phyloP scores from a whole-genome alignment of 148 eudicot genomes.

The Silene latifolia region DNA sequence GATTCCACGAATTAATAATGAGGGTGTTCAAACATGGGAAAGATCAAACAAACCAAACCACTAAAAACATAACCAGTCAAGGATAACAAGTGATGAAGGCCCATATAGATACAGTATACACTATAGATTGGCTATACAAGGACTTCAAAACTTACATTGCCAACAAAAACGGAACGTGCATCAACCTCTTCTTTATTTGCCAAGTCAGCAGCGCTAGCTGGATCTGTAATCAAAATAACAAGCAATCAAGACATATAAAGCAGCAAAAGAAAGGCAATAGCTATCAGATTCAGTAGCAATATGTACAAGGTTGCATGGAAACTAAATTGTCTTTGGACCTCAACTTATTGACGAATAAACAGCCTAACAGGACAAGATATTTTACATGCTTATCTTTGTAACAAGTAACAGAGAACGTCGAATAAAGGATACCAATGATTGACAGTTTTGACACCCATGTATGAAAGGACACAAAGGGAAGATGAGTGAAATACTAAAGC shows the following conservation, averaged over 20 bases:
- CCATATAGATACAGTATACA: background rate
- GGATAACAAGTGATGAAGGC: background rate
- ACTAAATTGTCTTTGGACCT: background rate
- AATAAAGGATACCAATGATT: too few relatives aligned
- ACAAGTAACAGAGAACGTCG: too few relatives aligned
- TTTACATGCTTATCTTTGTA: too few relatives aligned
- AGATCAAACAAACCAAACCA: background rate
- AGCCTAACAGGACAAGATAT: too few relatives aligned
- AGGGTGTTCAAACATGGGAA: background rate
- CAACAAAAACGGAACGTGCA: constrained; percentile 79
- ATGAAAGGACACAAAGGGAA: too few relatives aligned
- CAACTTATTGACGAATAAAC: background rate
- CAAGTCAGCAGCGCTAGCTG: constrained; percentile 63
- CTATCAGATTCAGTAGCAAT: background rate
- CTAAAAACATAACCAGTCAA: background rate
- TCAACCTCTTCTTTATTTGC: constrained; percentile 87
- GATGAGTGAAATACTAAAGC: too few relatives aligned
- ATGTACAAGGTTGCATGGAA: background rate
- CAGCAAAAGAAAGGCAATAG: background rate
- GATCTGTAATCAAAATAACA: constrained; percentile 45
- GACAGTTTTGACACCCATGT: too few relatives aligned
- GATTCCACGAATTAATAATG: background rate
- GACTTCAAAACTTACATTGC: constrained; percentile 63
- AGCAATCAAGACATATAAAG: background rate
- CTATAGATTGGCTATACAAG: background rate